Evolutionary conservation across 2,329 filamentous ascomycete genomes (phyloP).

Genomic region (Colletotrichum lentis): DNA sequence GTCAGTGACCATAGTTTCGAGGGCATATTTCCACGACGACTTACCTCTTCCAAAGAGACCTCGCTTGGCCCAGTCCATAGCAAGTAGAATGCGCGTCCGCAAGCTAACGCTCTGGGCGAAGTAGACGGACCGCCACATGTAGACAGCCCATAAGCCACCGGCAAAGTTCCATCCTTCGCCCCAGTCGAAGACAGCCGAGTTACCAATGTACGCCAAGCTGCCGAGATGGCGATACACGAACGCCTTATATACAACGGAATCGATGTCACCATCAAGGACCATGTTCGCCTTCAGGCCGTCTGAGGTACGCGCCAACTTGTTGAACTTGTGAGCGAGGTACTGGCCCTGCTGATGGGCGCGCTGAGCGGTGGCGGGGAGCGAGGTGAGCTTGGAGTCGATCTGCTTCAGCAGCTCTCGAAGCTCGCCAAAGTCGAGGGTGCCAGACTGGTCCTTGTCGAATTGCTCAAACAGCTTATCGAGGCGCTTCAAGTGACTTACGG

Average conservation of each 20-base stretch:
- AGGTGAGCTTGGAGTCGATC: constrained; percentile 95
- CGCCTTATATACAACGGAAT: constrained; percentile 90
- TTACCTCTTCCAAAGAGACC: constrained; percentile 93
- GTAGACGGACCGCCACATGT: constrained; percentile 95
- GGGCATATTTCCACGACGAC: constrained; percentile 45
- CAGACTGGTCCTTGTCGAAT: constrained; percentile 92
- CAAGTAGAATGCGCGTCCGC: constrained; percentile 84
- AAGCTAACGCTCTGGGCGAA: constrained; percentile 98
- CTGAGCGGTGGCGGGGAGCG: constrained; percentile 92
- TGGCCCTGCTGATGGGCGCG: constrained; percentile 94
- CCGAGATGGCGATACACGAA: constrained; percentile 95
- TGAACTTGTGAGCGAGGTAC: constrained; percentile 93
- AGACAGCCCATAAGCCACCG: constrained; percentile 90
- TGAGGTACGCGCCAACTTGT: constrained; percentile 81
- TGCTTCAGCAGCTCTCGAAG: constrained; percentile 86
- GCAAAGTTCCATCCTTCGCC: constrained; percentile 77
- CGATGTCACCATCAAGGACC: constrained; percentile 86
- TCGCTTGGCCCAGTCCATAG: constrained; percentile 99
- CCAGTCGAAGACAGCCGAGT: constrained; percentile 94
- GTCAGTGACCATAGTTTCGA: constrained; percentile 14
- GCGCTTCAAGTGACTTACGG: constrained; percentile 83
- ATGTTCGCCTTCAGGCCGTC: constrained; percentile 82
- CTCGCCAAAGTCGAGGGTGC: constrained; percentile 93
- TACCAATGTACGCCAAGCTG: constrained; percentile 92
- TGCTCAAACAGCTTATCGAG: constrained; percentile 90